Evolutionary conservation across 1,139 yeast species (phyloP).

Genomic region (Lodderomyces jiufengensis): DNA sequence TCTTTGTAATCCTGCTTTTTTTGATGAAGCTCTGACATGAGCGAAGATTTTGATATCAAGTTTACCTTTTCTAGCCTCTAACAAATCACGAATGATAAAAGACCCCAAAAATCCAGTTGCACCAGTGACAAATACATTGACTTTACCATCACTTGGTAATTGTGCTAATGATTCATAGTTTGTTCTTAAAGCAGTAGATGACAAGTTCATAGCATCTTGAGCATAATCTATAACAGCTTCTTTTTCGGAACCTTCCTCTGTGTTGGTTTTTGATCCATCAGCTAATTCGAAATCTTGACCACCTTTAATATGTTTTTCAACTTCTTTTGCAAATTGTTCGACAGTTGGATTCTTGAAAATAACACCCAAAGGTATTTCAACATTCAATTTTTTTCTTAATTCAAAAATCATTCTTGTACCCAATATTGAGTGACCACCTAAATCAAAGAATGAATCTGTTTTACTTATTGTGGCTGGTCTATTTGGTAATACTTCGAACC

Average conservation of each 20-base stretch:
- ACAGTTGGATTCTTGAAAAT: conserved; percentile 89
- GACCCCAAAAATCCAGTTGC: conserved; percentile 96
- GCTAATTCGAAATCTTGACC: conserved; percentile 46
- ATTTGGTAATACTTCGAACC: conserved; percentile 84
- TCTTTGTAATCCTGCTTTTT: conserved; percentile 70
- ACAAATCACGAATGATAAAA: conserved; percentile 72
- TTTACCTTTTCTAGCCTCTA: conserved; percentile 38
- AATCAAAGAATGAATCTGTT: conserved; percentile 88
- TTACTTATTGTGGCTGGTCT: conserved; percentile 74
- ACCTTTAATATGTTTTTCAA: conserved; percentile 52
- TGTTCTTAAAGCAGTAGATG: conserved; percentile 40
- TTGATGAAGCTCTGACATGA: conserved; percentile 83
- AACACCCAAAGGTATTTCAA: conserved; percentile 85
- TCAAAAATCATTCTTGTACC: conserved; percentile 97
- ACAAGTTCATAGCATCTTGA: conserved; percentile 67
- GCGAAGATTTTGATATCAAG: conserved; percentile 63
- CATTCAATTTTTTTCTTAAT: conserved; percentile 69
- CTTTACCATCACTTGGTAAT: conserved; percentile 30
- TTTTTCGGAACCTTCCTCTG: conserved; percentile 7
- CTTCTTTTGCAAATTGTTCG: conserved; percentile 69
- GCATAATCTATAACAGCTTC: conserved; percentile 51
- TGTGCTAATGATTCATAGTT: conserved; percentile 29
- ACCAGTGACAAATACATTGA: conserved; percentile 87
- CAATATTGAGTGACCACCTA: conserved; percentile 96
- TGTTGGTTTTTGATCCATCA: conserved; percentile 21